phyloP scores from a whole-genome alignment of 2,329 filamentous ascomycete genomes.

The Diaporthe ilicicola region DNA sequence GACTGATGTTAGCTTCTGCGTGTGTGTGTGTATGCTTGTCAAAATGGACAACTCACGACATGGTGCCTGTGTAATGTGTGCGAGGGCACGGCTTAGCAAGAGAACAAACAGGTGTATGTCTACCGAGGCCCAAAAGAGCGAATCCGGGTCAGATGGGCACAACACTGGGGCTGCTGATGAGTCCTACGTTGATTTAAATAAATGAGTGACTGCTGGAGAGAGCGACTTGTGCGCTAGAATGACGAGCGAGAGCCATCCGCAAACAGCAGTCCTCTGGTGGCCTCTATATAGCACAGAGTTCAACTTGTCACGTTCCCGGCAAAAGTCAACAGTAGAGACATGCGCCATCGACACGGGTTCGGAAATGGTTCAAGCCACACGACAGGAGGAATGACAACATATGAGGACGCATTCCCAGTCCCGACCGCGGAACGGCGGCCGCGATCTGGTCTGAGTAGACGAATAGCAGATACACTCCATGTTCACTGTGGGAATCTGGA shows the following conservation, averaged over 20 bases:
- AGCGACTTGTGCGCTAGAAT: not conserved
- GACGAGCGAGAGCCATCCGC: not conserved
- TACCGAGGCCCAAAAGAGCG: not conserved
- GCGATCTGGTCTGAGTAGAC: not conserved
- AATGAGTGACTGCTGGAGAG: not conserved
- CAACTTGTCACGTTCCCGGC: not conserved
- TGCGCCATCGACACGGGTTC: constrained; percentile 7
- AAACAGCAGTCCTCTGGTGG: not conserved
- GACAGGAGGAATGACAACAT: constrained; percentile 33
- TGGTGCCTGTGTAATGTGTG: not conserved
- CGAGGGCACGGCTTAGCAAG: not conserved
- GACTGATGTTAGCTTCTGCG: not conserved
- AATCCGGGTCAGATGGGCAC: not conserved
- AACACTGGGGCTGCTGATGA: not conserved
- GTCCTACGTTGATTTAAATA: not conserved
- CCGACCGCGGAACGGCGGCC: constrained; percentile 4
- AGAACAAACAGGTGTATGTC: not conserved
- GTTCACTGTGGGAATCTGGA: not conserved
- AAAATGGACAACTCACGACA: constrained; percentile 8
- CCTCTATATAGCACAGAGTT: not conserved
- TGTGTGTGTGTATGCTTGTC: not conserved
- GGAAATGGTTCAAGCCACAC: not conserved
- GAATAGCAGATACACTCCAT: not conserved
- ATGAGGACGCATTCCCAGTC: constrained; percentile 35
- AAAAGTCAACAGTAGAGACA: not conserved